These are phyloP conservation scores for Picochlorum sp. DNA, from an alignment of 139 green algal species.

Conservation along the genomic window DNA sequence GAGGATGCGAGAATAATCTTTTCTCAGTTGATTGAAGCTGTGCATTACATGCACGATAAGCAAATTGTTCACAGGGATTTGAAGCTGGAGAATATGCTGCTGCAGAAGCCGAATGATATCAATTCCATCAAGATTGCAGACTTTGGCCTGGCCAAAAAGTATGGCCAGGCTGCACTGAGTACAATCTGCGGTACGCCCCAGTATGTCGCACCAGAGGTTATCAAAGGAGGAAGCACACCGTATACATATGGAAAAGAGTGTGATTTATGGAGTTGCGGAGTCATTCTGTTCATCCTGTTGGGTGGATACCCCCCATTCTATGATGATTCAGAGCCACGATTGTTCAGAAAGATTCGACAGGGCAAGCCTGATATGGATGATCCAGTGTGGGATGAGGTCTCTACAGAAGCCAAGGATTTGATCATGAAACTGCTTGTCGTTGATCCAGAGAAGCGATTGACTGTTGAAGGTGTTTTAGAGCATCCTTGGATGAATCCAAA, in stretches of 20 bases:
- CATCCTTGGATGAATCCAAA: conserved; percentile 18
- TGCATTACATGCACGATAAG: conserved; percentile 76
- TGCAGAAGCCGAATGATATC: conserved; percentile 59
- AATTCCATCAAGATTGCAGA: conserved; percentile 61
- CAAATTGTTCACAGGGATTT: conserved; percentile 76
- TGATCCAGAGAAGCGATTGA: conserved; percentile 56
- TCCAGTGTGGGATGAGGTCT: conserved; percentile 59
- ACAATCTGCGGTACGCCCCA: conserved; percentile 85
- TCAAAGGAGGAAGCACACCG: conserved; percentile 23
- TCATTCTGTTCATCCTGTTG: conserved; percentile 82
- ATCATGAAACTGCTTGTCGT: conserved; percentile 28
- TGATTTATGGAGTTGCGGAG: conserved; percentile 61
- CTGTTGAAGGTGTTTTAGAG: conserved; percentile 21
- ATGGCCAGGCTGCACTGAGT: conserved; percentile 40
- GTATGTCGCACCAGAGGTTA: conserved; percentile 93
- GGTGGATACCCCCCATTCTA: conserved; percentile 87
- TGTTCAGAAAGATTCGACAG: conserved; percentile 79
- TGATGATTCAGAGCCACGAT: conserved; percentile 71
- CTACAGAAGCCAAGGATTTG: conserved; percentile 25
- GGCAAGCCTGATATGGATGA: conserved; percentile 71
- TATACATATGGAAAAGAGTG: conserved; percentile 42
- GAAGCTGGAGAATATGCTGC: conserved; percentile 94
- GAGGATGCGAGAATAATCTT: conserved; percentile 64
- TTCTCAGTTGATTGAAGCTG: conserved; percentile 64
- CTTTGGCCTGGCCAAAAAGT: conserved; percentile 82